Evolutionary conservation across 441 rosid genomes (phyloP), one percentile per base, ranked within the genome.

Genomic region (Gossypium davidsonii): DNA sequence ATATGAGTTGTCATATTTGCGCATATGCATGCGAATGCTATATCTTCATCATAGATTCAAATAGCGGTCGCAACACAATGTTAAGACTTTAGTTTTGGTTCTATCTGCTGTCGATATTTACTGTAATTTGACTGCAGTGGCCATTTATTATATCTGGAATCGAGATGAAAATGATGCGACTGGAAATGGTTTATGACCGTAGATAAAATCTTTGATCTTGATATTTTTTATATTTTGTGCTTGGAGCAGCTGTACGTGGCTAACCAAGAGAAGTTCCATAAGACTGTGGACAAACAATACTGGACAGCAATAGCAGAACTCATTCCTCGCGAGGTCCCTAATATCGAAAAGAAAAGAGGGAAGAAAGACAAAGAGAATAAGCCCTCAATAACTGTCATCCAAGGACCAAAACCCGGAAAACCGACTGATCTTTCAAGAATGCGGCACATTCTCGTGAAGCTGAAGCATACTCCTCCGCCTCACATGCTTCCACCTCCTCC

Each of bases 261-360:
- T 75, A 89, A 76, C 78, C 93, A 86, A 81, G 96, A 90, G 86
- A 89, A 87, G 75, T 90, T 90, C 81, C 89, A 86, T 75, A 90
- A 87, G 73, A 92, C 83, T 66, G 90, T 88, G 0, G 93, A 89
- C 79, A 86, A 87, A 59, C 93, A 89, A 28, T 90, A 86, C 83
- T 90, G 96, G 96, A 90, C 83, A 71, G 87, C 96, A 28, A 89
- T 90, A 70, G 90, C 89, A 6, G 96, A 90, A 68, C 82, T 90
- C 67, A 82, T 90, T 52, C 96, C 96, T 67, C 63, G 73, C 1
- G 96, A 90, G 74, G 91, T 89, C 66, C 85, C 91, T 15, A 90
- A 84, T 70, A 87, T 90, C 11, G 91, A 89, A 87, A 89, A 85
- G 78, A 83, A 60, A 82, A 78, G 84, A 77, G 87, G 89, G 68